Base-by-base conservation (phyloP, 2,329 filamentous ascomycete species). In the Dactylellina sp. region DNA sequence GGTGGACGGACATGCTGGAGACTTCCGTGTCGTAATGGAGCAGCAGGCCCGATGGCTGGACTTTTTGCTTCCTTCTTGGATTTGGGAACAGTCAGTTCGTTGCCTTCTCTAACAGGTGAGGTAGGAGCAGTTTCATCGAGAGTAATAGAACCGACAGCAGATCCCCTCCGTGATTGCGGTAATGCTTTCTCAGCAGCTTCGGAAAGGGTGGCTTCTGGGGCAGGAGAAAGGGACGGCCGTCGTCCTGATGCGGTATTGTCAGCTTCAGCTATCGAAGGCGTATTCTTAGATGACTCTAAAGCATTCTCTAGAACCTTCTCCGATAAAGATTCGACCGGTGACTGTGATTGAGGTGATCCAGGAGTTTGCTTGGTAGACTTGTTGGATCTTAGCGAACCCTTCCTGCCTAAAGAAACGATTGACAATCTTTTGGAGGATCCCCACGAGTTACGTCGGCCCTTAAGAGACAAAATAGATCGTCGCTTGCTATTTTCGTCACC, bases 21-120 rank as follows among this genome's bases (percentile, higher is more conserved):
- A 20, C 71, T 75, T 22, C 55, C 71, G 32, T 75, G 71, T 39
- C 63, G 63, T 9, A 75, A 40, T 24, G 71, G 71, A 22, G 71
- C 44, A 6, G 77, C 53, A 5, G 63, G 63, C 1, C 53, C 46
- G 71, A 53, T 68, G 74, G 32, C 66, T 61, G 56, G 28, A 22
- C 14, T 50, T 47, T 66, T 74, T 24, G 39, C 32, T 35, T 62
- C 61, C 35, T 74, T 74, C 14, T 56, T 63, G 16, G 70, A 74
- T 35, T 61, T 61, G 1, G 53, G 53, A 18, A 32, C 32, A 6
- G 37, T 28, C n/a, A 24, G 18, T 59, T 28, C 55, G n/a, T 35
- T 16, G 1, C 22, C 40, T 18, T 70, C 55, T 22, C 40, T 39
- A 11, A 20, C 20, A 25, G 56, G 47, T 1, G 56, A 61, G 3